Conservation (phyloP, 2,329 filamentous ascomycete species). For the Colletotrichum horii region DNA sequence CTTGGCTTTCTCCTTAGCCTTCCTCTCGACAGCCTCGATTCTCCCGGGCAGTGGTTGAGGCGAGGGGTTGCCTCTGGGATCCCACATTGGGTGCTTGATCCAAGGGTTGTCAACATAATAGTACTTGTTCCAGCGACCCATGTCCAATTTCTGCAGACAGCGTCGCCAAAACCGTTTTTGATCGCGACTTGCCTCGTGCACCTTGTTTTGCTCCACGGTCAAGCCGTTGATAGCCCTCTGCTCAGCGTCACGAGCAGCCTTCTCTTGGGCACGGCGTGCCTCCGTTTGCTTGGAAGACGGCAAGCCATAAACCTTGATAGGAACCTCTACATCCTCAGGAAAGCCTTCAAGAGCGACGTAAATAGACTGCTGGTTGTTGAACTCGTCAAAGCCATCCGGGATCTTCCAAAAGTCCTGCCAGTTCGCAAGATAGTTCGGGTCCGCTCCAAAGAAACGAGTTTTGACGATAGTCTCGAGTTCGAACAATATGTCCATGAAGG, state of each 20-base stretch:
- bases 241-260: neutral
- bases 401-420: neutral
- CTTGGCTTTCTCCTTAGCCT: neutral
- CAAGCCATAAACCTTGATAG: neutral
- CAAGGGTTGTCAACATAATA: neutral
- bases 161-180: neutral
- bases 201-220: neutral
- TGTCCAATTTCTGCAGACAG: neutral
- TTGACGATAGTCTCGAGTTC: neutral
- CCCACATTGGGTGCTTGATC: neutral
- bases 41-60: neutral
- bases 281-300: neutral
- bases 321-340: no score
- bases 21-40: neutral
- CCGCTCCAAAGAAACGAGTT: neutral
- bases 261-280: neutral
- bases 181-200: neutral
- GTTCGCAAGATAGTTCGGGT: neutral
- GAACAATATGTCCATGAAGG: no score
- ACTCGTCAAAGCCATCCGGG: neutral
- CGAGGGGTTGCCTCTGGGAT: neutral
- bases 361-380: neutral
- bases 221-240: neutral
- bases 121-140: neutral
- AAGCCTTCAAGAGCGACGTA: neutral